phyloP scores from a whole-genome alignment of 1,139 yeast species.

The Yamadazyma diospyri region DNA sequence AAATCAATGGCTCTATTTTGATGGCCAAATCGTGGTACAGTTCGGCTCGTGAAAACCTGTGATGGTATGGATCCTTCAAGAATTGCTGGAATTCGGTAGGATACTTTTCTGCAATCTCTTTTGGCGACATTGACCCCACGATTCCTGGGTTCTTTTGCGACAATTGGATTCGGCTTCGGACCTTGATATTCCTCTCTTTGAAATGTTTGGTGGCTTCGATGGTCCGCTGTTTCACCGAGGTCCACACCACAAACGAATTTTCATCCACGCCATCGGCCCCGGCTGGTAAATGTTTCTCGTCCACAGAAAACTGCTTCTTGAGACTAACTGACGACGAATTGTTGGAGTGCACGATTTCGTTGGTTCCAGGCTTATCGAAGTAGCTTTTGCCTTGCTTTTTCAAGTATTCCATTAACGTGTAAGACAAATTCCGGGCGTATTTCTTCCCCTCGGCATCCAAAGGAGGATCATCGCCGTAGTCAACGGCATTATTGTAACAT shows the following conservation, averaged over 20 bases:
- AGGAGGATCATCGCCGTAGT: constrained; percentile 59
- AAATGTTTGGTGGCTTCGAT: constrained; percentile 74
- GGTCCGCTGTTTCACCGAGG: constrained; percentile 84
- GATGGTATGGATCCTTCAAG: constrained; percentile 81
- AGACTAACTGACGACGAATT: constrained; percentile 11
- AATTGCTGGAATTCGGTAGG: constrained; percentile 72
- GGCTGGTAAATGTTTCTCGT: constrained; percentile 41
- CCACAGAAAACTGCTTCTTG: constrained; percentile 20
- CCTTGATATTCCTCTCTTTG: constrained; percentile 53
- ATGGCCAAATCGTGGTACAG: constrained; percentile 95
- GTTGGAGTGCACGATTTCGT: constrained; percentile 5
- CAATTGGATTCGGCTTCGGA: constrained; percentile 74
- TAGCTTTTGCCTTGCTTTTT: constrained; percentile 28
- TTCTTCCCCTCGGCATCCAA: constrained; percentile 55
- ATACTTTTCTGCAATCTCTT: constrained; percentile 53
- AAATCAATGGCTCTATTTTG: constrained; percentile 84
- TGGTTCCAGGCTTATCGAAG: constrained; percentile 13
- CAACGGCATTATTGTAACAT: constrained; percentile 61
- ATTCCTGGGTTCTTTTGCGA: constrained; percentile 92
- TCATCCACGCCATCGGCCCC: constrained; percentile 49
- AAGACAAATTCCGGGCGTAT: constrained; percentile 47
- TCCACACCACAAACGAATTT: constrained; percentile 75
- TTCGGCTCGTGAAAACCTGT: constrained; percentile 87
- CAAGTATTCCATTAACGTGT: constrained; percentile 36
- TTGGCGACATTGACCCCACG: constrained; percentile 63